Percentiles rank a stretch among this genome's conserved stretches.
Evolutionary conservation across 352 stramenopile species (phyloP).

Genomic region (Pythium sp.): DNA sequence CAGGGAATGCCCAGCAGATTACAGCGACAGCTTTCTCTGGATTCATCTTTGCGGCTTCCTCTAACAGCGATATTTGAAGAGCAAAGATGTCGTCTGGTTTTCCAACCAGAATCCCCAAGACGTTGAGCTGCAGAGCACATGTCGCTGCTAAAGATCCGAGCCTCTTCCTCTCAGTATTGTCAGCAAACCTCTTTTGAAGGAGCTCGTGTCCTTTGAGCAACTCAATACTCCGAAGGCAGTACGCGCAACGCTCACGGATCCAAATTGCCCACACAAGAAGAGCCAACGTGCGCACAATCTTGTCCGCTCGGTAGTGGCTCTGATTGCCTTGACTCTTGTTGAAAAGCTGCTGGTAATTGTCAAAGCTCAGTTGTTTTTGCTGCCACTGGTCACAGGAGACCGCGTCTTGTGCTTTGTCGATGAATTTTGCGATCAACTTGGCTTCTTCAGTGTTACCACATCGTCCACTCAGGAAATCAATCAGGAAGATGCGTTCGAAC

Average conservation of each 20-base stretch:
- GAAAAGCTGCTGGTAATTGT: slow-evolving; percentile 4
- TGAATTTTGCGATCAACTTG: slow-evolving; percentile 16
- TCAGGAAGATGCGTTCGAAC: slow-evolving; percentile 18
- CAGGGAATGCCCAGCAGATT: slow-evolving; percentile 32
- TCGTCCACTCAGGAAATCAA: slow-evolving; percentile 13
- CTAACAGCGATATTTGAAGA: slow-evolving; percentile 37
- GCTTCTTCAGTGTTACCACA: slow-evolving; percentile 12
- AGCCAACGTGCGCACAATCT: slow-evolving; percentile 29
- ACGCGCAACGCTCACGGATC: slow-evolving; percentile 34
- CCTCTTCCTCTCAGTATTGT: background rate
- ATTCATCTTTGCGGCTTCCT: slow-evolving; percentile 27
- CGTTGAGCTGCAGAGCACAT: slow-evolving; percentile 41
- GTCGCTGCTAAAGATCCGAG: slow-evolving; percentile 29
- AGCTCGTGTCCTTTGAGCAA: slow-evolving; percentile 8
- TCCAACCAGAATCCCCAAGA: slow-evolving; percentile 17
- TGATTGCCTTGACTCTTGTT: background rate
- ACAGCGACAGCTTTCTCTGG: slow-evolving; percentile 23
- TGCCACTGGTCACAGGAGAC: slow-evolving; percentile 11
- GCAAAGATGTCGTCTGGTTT: slow-evolving; percentile 26
- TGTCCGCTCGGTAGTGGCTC: slow-evolving; percentile 16
- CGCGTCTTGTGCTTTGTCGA: slow-evolving; percentile 11
- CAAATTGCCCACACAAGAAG: slow-evolving; percentile 37
- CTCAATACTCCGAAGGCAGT: slow-evolving; percentile 23
- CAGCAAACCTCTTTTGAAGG: background rate
- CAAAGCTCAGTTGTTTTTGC: slow-evolving; percentile 2